Percentiles rank a stretch among this genome's conserved stretches.
phyloP scores from a whole-genome alignment of 2,329 filamentous ascomycete genomes.

The Chrysoporthe cubensis region DNA sequence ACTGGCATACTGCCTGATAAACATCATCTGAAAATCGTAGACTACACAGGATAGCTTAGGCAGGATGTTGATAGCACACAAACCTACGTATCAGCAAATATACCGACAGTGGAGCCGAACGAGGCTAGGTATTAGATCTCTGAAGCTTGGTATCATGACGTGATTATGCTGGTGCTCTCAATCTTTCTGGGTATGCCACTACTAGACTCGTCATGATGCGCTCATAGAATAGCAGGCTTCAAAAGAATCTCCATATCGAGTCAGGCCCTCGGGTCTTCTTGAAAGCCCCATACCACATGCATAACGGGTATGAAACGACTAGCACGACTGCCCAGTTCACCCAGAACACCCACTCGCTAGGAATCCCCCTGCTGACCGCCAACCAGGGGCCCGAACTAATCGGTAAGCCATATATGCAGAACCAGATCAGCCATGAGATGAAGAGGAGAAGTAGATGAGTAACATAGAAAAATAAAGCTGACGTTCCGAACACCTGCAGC shows the following conservation, averaged over 20 bases:
- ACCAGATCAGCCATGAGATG: constrained; percentile 32
- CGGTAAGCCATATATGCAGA: neutral
- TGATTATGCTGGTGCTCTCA: no score
- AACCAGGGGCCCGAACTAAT: constrained; percentile 33
- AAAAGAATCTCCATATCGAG: constrained; percentile 53
- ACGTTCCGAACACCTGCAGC: constrained; percentile 50
- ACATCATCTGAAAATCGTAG: no score
- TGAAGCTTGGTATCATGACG: no score
- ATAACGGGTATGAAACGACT: constrained; percentile 46
- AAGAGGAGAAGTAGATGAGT: constrained; percentile 43
- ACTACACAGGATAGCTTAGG: no score
- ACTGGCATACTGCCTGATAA: no score
- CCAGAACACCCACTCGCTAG: constrained; percentile 44
- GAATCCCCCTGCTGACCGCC: constrained; percentile 42
- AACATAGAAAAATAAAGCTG: constrained; percentile 52
- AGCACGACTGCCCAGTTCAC: constrained; percentile 42
- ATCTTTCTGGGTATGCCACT: neutral
- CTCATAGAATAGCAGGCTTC: constrained; percentile 12
- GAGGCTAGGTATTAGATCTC: no score
- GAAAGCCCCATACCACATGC: constrained; percentile 47
- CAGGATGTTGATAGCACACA: no score
- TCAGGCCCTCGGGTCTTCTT: constrained; percentile 46
- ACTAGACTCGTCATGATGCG: neutral
- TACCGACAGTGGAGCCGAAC: no score
- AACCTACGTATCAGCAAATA: no score